A percentile compares a stretch with the other conserved stretches of the same genome.
These are phyloP conservation scores for Heliamphora pulchella DNA, from an alignment of 179 eudicot genomes.

Conservation along the genomic window DNA sequence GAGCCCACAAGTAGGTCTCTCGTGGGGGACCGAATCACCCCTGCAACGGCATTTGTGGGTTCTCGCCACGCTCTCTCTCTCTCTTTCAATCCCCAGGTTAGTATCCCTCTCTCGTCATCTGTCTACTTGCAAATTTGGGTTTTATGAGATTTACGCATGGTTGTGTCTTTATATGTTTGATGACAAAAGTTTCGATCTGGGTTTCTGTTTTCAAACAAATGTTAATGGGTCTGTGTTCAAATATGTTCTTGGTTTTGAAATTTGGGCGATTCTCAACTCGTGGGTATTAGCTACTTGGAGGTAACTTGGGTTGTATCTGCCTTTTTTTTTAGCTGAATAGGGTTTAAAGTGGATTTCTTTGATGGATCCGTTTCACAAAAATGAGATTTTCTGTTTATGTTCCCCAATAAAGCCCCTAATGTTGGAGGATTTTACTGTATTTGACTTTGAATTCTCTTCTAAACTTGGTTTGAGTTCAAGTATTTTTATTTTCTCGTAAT, in stretches of 20 bases:
- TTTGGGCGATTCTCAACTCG: constrained; percentile 15
- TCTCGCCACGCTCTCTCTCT: not conserved
- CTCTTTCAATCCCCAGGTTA: constrained; percentile 7
- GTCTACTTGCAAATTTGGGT: not conserved
- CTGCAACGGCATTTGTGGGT: constrained; percentile 12
- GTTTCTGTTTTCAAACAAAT: constrained; percentile 17
- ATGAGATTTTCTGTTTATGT: not conserved
- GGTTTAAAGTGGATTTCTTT: constrained; percentile 16
- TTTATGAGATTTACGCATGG: not conserved
- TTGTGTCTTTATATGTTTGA: not conserved
- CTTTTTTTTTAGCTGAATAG: constrained; percentile 24
- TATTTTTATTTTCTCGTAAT: not conserved
- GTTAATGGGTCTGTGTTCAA: constrained; percentile 24
- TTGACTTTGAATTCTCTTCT: not conserved
- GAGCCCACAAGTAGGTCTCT: constrained; percentile 21
- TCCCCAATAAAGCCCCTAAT: not conserved
- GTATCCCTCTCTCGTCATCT: too few species aligned
- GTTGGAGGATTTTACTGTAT: constrained; percentile 9
- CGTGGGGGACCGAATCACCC: constrained; percentile 15
- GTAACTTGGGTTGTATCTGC: not conserved
- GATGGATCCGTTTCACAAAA: not conserved
- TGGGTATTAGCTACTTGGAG: constrained; percentile 12
- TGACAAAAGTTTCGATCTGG: constrained; percentile 24
- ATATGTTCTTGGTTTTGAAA: constrained; percentile 9
- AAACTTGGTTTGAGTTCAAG: not conserved